phyloP scores from a whole-genome alignment of 1,139 yeast genomes.

The Saccharomyces pastorianus region DNA sequence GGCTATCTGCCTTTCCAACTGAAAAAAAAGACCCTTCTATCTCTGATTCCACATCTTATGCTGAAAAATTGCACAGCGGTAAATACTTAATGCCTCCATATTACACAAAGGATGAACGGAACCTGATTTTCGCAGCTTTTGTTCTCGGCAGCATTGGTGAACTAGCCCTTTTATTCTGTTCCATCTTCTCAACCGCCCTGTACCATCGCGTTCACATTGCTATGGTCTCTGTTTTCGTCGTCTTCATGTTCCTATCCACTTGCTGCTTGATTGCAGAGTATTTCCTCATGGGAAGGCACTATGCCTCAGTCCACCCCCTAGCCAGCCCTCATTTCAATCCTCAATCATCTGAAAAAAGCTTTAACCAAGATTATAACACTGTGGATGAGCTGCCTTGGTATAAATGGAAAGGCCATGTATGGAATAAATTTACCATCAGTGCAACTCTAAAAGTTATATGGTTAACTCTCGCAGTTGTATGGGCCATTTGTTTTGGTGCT shows the following conservation, averaged over 20 bases:
- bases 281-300: slow-evolving; percentile 51
- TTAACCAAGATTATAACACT: neutral
- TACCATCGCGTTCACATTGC: slow-evolving; percentile 56
- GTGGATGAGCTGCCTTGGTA: slow-evolving; percentile 37
- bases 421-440: slow-evolving; percentile 41
- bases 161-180: slow-evolving; percentile 64
- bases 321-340: slow-evolving; percentile 6
- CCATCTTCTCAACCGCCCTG: slow-evolving; percentile 61
- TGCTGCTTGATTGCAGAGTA: slow-evolving; percentile 54
- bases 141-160: slow-evolving; percentile 54
- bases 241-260: slow-evolving; percentile 59
- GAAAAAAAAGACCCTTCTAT: slow-evolving; percentile 6
- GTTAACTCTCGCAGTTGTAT: slow-evolving; percentile 56
- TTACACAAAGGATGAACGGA: slow-evolving; percentile 33
- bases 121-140: slow-evolving; percentile 31
- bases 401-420: slow-evolving; percentile 23
- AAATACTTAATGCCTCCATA: slow-evolving; percentile 32
- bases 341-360: neutral
- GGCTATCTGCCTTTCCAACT: slow-evolving; percentile 7
- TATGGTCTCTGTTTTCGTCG: slow-evolving; percentile 69
- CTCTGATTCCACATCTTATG: slow-evolving; percentile 6
- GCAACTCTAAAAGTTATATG: slow-evolving; percentile 51
- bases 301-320: slow-evolving; percentile 32
- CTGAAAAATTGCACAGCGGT: slow-evolving; percentile 11
- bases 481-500: slow-evolving; percentile 62